Conservation (phyloP, 805 yeast species). For the Candida montana region DNA sequence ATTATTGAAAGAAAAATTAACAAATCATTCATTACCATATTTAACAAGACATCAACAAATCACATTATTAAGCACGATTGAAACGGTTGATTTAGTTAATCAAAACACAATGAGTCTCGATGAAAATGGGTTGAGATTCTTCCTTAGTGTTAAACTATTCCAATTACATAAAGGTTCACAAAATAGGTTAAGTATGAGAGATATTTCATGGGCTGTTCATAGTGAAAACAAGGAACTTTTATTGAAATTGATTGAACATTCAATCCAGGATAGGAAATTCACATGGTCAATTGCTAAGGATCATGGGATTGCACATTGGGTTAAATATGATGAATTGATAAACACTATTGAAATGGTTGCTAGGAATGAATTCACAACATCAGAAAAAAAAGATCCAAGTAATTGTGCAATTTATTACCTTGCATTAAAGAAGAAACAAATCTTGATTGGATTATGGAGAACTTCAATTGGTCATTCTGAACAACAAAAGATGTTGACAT, state of each 20-base stretch:
- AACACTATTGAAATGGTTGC: constrained; percentile 66
- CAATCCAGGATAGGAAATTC: constrained; percentile 37
- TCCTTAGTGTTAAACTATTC: constrained; percentile 65
- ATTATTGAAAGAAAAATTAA: constrained; percentile 52
- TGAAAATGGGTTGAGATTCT: constrained; percentile 62
- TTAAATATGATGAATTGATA: constrained; percentile 38
- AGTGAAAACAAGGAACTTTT: constrained; percentile 71
- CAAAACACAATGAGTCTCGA: constrained; percentile 32
- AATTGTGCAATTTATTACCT: constrained; percentile 68
- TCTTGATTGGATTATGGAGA: constrained; percentile 79
- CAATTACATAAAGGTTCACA: constrained; percentile 49
- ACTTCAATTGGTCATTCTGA: constrained; percentile 72
- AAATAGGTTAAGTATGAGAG: constrained; percentile 63
- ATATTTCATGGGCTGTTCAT: constrained; percentile 82
- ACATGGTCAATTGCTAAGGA: constrained; percentile 58
- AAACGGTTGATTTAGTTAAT: constrained; percentile 53
- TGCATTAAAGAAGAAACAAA: constrained; percentile 71
- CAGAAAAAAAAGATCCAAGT: constrained; percentile 64
- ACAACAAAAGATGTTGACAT: constrained; percentile 73
- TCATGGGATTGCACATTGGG: constrained; percentile 72
- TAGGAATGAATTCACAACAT: constrained; percentile 56
- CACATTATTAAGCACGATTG: constrained; percentile 66
- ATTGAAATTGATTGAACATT: constrained; percentile 40
- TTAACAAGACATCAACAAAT: constrained; percentile 89
- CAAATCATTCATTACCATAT: constrained; percentile 65